Evolutionary conservation across 2,329 filamentous ascomycete genomes (phyloP).

Genomic region (Endothia cerciana): DNA sequence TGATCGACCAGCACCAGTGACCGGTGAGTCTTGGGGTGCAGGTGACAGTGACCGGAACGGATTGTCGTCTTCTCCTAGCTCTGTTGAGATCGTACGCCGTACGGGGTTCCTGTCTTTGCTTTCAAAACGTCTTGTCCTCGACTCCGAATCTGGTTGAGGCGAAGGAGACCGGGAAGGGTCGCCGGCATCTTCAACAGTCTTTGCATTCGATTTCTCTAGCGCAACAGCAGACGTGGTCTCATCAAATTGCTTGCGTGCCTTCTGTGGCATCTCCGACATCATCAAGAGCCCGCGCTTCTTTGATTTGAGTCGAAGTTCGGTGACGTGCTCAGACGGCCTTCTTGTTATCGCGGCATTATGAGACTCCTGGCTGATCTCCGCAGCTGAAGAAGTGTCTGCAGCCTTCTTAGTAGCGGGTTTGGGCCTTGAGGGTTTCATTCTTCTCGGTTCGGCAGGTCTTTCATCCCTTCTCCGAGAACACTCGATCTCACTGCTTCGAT

Average conservation of each 20-base stretch:
- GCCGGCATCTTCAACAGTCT: not conserved
- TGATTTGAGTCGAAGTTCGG: slow-evolving; percentile 52
- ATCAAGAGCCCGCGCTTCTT: slow-evolving; percentile 54
- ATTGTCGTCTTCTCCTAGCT: slow-evolving; percentile 22
- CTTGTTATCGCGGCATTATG: not conserved
- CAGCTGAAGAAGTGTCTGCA: not conserved
- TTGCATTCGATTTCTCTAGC: not conserved
- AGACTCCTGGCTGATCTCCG: not conserved
- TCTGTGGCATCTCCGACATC: slow-evolving; percentile 42
- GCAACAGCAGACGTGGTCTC: not conserved
- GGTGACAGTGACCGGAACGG: not conserved
- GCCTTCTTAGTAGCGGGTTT: not conserved
- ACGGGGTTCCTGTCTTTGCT: not conserved
- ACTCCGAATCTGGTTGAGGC: not conserved
- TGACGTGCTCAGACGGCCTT: slow-evolving; percentile 38
- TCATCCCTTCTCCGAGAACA: slow-evolving; percentile 4
- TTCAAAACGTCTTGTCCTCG: not conserved
- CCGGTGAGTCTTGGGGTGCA: not conserved
- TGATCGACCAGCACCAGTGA: not conserved
- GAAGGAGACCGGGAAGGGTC: slow-evolving; percentile 9
- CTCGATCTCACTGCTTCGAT: slow-evolving; percentile 8
- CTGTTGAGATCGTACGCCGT: slow-evolving; percentile 3
- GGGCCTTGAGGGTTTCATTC: not conserved
- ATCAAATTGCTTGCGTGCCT: slow-evolving; percentile 22
- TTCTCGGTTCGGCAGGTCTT: slow-evolving; percentile 10